Evolutionary conservation across 495 filamentous ascomycete genomes (phyloP), one percentile per base, ranked within the genome.

Genomic region (Neurospora sp.): DNA sequence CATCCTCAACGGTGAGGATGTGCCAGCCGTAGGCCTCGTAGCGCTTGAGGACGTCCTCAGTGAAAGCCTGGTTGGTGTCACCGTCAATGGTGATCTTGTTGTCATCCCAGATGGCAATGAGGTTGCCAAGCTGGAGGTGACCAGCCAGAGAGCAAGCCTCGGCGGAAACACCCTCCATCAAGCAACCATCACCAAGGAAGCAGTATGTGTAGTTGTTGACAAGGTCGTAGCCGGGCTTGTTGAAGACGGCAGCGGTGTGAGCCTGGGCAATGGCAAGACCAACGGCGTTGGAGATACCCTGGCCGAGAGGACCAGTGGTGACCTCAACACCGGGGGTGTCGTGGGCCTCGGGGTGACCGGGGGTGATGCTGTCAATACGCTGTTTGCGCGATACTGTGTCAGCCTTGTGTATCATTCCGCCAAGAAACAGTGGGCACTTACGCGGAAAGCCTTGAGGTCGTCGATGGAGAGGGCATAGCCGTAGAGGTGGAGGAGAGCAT

Each of bases 21-120:
- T 99, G 96, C 96, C 96, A 99, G 85, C 96, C 96, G 83, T 99
- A 99, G 69, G 96, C 83, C 86, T 98, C 93, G 84, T 98, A 98
- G 77, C 96, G 90, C 90, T 96, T 94, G 79, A 90, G 80, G 75
- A 99, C 96, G 76, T 99, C 96, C 84, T 99, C 96, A 66, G 96
- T 99, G 87, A 99, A 99, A 71, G 96, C 91, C 78, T 88, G 90
- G 85, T 93, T 93, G 83, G 93, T 99, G 86, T 96, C 90, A 83
- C 96, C 96, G 80, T 99, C 96, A 78, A 85, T 87, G 79, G 76
- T 97, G 82, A 99, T 99, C 80, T 96, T 92, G 88, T 99, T 99
- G 87, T 99, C 96, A 80, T 99, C 96, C 82, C 96, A 99, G 84
- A 99, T 88, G 81, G 88, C 89, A 81, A 99, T 98, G 74, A 99